Evolutionary conservation across 2,329 filamentous ascomycete genomes (phyloP).

Genomic region (Epichloe baconii): DNA sequence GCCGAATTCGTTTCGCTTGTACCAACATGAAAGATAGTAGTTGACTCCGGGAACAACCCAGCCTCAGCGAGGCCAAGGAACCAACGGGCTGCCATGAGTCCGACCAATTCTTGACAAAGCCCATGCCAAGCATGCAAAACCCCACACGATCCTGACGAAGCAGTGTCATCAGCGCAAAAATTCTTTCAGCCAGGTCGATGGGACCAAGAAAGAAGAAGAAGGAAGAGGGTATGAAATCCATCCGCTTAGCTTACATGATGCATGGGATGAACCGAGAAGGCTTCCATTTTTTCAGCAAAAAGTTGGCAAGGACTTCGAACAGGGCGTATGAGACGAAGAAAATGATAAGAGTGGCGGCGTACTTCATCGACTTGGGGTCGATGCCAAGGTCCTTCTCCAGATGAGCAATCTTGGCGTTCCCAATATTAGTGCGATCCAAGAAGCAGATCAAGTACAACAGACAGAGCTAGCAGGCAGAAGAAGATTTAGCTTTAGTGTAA

Average conservation of each 20-base stretch:
- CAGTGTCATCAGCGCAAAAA: not conserved
- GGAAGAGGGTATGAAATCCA: not conserved
- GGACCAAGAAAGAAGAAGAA: not conserved
- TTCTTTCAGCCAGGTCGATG: not conserved
- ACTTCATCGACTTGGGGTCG: slow-evolving; percentile 47
- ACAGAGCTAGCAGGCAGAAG: slow-evolving; percentile 34
- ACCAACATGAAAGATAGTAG: slow-evolving; percentile 78
- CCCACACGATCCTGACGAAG: slow-evolving; percentile 45
- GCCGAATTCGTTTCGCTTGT: slow-evolving; percentile 65
- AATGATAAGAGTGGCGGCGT: slow-evolving; percentile 64
- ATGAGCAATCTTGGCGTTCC: slow-evolving; percentile 49
- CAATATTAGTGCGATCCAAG: slow-evolving; percentile 66
- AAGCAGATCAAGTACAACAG: slow-evolving; percentile 65
- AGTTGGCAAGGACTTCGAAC: slow-evolving; percentile 67
- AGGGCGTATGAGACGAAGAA: slow-evolving; percentile 80
- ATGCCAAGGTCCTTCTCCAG: slow-evolving; percentile 30
- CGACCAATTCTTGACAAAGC: slow-evolving; percentile 49
- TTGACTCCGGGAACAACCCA: slow-evolving; percentile 63
- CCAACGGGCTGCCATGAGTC: slow-evolving; percentile 53
- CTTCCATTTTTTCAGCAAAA: slow-evolving; percentile 62
- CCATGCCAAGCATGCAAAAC: slow-evolving; percentile 54
- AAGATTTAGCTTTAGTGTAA: not conserved
- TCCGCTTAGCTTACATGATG: slow-evolving; percentile 54
- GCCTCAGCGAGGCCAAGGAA: slow-evolving; percentile 65
- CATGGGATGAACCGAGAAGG: slow-evolving; percentile 69